These are phyloP conservation scores for Pythium utonaiense DNA, from an alignment of 352 stramenopile species.

Conservation along the genomic window DNA sequence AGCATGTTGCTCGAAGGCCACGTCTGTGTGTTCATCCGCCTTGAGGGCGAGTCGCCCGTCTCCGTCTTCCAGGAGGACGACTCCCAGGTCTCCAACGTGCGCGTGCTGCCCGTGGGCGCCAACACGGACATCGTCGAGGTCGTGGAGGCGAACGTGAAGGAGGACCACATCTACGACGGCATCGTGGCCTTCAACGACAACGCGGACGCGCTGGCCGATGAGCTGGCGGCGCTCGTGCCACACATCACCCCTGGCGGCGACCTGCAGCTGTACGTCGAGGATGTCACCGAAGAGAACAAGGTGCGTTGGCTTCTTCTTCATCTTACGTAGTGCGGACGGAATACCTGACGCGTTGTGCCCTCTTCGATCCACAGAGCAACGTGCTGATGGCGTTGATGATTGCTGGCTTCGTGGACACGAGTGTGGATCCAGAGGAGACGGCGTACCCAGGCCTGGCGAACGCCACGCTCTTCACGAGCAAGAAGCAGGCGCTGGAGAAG, in stretches of 20 bases:
- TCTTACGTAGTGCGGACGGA: not conserved
- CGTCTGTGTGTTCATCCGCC: constrained; percentile 53
- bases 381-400: constrained; percentile 82
- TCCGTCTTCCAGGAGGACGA: constrained; percentile 43
- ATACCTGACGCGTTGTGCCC: constrained; percentile 4
- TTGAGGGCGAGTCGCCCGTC: constrained; percentile 36
- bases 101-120: constrained; percentile 35
- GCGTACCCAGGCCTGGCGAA: constrained; percentile 42
- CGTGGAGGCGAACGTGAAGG: constrained; percentile 27
- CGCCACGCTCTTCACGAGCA: constrained; percentile 45
- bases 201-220: constrained; percentile 33
- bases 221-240: constrained; percentile 42
- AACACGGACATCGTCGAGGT: constrained; percentile 42
- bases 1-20: constrained; percentile 42
- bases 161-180: constrained; percentile 38
- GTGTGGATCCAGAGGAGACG: constrained; percentile 27
- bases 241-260: constrained; percentile 49
- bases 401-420: constrained; percentile 61
- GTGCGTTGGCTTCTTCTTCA: constrained; percentile 9
- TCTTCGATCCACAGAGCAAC: constrained; percentile 32
- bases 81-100: constrained; percentile 41
- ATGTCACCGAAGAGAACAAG: constrained; percentile 62
- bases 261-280: constrained; percentile 52
- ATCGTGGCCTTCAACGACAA: constrained; percentile 63
- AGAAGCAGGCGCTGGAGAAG: constrained; percentile 62